Evolutionary conservation across 2,329 filamentous ascomycete genomes (phyloP).

Genomic region (Drechslerella stenobrocha): DNA sequence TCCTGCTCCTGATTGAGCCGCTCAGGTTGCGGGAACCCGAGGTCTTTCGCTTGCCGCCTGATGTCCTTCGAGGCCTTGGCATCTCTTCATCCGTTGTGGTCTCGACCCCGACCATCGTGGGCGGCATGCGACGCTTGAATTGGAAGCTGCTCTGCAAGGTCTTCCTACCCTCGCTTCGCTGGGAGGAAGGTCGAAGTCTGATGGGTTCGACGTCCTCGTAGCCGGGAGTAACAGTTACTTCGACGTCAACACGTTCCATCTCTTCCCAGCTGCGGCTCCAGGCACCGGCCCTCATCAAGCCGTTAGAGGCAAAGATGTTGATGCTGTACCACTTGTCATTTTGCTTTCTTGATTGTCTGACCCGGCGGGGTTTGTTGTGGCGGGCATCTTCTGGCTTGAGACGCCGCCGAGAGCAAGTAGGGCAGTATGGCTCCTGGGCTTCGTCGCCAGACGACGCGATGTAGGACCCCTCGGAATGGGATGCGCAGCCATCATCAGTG

Average conservation of each 20-base stretch:
- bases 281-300: constrained; percentile 84
- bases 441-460: constrained; percentile 52
- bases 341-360: constrained; percentile 50
- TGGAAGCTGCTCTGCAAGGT: constrained; percentile 33
- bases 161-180: constrained; percentile 35
- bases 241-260: constrained; percentile 98
- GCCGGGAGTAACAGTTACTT: constrained; percentile 61
- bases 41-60: constrained; percentile 14
- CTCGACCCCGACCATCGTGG: constrained; percentile 24
- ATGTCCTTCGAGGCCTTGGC: constrained; percentile 23
- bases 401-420: constrained; percentile 25
- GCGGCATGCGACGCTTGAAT: constrained; percentile 34
- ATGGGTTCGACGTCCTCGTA: constrained; percentile 35
- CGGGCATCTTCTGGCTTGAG: constrained; percentile 61
- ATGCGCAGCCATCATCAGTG: constrained; percentile 58
- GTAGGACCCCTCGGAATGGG: constrained; percentile 57
- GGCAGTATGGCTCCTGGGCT: constrained; percentile 41
- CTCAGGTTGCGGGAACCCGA: constrained; percentile 28
- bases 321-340: constrained; percentile 68
- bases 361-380: constrained; percentile 59
- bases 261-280: constrained; percentile 95
- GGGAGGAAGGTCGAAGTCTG: constrained; percentile 19
- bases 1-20: constrained; percentile 27
- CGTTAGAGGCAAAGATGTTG: constrained; percentile 92
- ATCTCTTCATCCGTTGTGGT: constrained; percentile 44